phyloP scores from a whole-genome alignment of 345 rosid genomes.

The Melastoma malabathricum region DNA sequence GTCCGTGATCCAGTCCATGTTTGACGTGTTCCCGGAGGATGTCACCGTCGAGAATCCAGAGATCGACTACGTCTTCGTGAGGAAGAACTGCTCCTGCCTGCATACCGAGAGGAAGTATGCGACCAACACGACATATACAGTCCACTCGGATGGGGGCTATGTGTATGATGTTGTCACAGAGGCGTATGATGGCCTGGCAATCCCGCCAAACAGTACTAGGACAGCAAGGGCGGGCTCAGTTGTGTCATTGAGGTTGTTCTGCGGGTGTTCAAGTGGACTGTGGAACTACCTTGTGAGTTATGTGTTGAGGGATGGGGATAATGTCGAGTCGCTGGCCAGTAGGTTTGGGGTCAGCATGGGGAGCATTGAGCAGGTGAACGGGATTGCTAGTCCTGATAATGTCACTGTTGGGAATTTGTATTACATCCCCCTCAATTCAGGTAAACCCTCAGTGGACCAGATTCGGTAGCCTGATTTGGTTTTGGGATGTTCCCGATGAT shows the following conservation, averaged over 20 bases:
- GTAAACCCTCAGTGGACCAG: slow-evolving; percentile 19
- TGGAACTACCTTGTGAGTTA: slow-evolving; percentile 98
- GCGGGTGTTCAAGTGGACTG: slow-evolving; percentile 88
- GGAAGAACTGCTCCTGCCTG: slow-evolving; percentile 86
- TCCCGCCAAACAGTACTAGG: slow-evolving; percentile 41
- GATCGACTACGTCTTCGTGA: slow-evolving; percentile 46
- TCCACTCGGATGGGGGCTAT: slow-evolving; percentile 44
- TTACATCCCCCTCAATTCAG: slow-evolving; percentile 79
- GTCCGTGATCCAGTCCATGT: slow-evolving; percentile 75
- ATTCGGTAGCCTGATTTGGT: background rate
- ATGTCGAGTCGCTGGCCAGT: slow-evolving; percentile 73
- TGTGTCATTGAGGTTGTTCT: slow-evolving; percentile 65
- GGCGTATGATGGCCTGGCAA: slow-evolving; percentile 73
- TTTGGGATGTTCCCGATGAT: background rate
- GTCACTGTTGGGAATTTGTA: slow-evolving; percentile 61
- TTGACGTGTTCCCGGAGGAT: slow-evolving; percentile 57
- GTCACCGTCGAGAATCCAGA: slow-evolving; percentile 35
- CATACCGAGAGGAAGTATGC: slow-evolving; percentile 39
- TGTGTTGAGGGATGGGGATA: slow-evolving; percentile 60
- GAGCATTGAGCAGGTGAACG: slow-evolving; percentile 60
- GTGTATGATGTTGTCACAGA: slow-evolving; percentile 40
- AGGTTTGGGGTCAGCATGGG: slow-evolving; percentile 92
- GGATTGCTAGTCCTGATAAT: slow-evolving; percentile 64
- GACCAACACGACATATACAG: slow-evolving; percentile 66
- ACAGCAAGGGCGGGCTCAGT: slow-evolving; percentile 47